phyloP scores from a whole-genome alignment of 2,329 filamentous ascomycete genomes.

The Venturiaceae sp. region DNA sequence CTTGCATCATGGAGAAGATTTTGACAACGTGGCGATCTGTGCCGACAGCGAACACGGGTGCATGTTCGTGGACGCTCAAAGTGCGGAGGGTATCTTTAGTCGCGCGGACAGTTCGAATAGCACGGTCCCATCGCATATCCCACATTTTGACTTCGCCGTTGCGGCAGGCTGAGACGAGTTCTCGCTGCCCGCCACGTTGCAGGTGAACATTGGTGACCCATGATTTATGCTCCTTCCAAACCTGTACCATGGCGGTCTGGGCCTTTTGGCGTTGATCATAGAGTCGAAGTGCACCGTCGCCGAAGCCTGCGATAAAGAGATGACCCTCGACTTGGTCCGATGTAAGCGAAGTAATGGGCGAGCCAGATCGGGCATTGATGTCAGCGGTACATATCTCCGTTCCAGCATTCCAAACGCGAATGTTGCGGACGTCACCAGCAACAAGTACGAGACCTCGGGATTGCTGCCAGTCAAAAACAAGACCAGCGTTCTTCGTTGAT shows the following conservation, averaged over 20 bases:
- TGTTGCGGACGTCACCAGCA: constrained; percentile 89
- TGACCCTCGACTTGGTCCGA: constrained; percentile 97
- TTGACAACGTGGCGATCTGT: constrained; percentile 83
- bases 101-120: constrained; percentile 62
- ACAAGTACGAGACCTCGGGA: constrained; percentile 93
- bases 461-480: constrained; percentile 99
- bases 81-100: constrained; percentile 72
- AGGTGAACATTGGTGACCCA: constrained; percentile 97
- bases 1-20: constrained; percentile 58
- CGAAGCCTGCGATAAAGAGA: constrained; percentile 91
- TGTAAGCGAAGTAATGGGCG: constrained; percentile 90
- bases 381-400: constrained; percentile 88
- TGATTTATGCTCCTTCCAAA: constrained; percentile 91
- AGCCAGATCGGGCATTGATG: constrained; percentile 87
- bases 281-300: constrained; percentile 86
- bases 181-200: constrained; percentile 87
- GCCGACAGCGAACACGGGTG: constrained; percentile 89
- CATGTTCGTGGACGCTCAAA: constrained; percentile 87
- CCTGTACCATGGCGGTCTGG: constrained; percentile 86
- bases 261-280: constrained; percentile 83
- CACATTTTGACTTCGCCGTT: constrained; percentile 92
- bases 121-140: constrained; percentile 84
- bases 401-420: constrained; percentile 91
- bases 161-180: constrained; percentile 80
- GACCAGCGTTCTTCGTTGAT: constrained; percentile 85